Conservation (phyloP, 768 basidiomycete species). For the Xerocomellus dryophilus region DNA sequence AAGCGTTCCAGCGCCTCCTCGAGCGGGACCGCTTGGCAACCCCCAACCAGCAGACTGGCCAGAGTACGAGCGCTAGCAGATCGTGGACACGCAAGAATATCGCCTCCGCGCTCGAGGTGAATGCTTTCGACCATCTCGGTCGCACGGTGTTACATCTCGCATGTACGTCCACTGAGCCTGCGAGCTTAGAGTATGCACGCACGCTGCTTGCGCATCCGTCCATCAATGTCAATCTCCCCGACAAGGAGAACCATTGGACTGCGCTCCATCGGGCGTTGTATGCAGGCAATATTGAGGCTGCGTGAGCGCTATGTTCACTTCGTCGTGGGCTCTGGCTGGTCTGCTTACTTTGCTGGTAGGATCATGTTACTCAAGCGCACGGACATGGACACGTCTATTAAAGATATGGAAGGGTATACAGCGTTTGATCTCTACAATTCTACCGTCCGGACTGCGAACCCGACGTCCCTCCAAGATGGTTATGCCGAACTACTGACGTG, state of each 20-base stretch:
- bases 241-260: slow-evolving; percentile 88
- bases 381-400: slow-evolving; percentile 69
- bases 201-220: slow-evolving; percentile 71
- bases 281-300: slow-evolving; percentile 67
- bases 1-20: slow-evolving; percentile 74
- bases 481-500: slow-evolving; percentile 74
- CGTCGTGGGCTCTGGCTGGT: neutral
- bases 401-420: slow-evolving; percentile 87
- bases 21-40: slow-evolving; percentile 46
- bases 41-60: slow-evolving; percentile 21
- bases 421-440: slow-evolving; percentile 93
- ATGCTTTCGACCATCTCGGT: slow-evolving; percentile 68
- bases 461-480: slow-evolving; percentile 35
- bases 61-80: slow-evolving; percentile 49
- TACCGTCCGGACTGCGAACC: slow-evolving; percentile 73
- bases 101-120: slow-evolving; percentile 50
- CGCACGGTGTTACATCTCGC: slow-evolving; percentile 81
- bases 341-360: slow-evolving; percentile 38
- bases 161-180: slow-evolving; percentile 56
- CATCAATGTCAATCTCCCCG: slow-evolving; percentile 76
- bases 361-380: slow-evolving; percentile 69
- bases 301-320: slow-evolving; percentile 42
- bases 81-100: slow-evolving; percentile 56
- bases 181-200: slow-evolving; percentile 73
- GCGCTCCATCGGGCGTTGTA: slow-evolving; percentile 87